These are phyloP conservation scores for Thalassiosira mediterranea DNA, from an alignment of 352 stramenopile genomes.

Conservation along the genomic window DNA sequence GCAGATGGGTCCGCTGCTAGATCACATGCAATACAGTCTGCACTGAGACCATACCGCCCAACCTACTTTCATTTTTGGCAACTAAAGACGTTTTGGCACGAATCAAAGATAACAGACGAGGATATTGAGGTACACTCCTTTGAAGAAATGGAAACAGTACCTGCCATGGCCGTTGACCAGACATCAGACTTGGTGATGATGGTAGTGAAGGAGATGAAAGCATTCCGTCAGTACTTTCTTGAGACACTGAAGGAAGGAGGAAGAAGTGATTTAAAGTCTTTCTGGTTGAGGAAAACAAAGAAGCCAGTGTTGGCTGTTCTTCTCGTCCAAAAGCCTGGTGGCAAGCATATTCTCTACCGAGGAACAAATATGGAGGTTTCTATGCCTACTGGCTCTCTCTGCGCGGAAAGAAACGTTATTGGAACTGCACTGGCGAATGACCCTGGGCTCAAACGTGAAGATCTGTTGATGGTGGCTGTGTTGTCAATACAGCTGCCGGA, in stretches of 20 bases:
- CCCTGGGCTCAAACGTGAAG: slow-evolving; percentile 89
- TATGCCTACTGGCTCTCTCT: slow-evolving; percentile 95
- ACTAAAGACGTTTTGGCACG: slow-evolving; percentile 99
- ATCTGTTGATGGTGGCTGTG: slow-evolving; percentile 95
- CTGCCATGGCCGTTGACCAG: slow-evolving; percentile 87
- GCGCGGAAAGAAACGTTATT: slow-evolving; percentile 97
- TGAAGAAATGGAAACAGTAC: slow-evolving; percentile 94
- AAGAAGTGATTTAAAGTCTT: slow-evolving; percentile 90
- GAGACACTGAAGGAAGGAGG: slow-evolving; percentile 43
- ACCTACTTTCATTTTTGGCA: slow-evolving; percentile 98
- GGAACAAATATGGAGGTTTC: slow-evolving; percentile 99
- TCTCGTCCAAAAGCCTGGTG: slow-evolving; percentile 89
- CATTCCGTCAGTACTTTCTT: slow-evolving; percentile 71
- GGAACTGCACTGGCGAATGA: slow-evolving; percentile 94
- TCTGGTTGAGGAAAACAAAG: slow-evolving; percentile 98
- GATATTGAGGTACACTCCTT: slow-evolving; percentile 97
- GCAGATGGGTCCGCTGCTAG: slow-evolving; percentile 94
- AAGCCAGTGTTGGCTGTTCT: slow-evolving; percentile 97
- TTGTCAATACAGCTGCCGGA: slow-evolving; percentile 83
- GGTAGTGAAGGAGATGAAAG: slow-evolving; percentile 93
- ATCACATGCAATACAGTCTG: slow-evolving; percentile 94
- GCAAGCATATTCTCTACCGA: slow-evolving; percentile 88
- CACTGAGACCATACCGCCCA: slow-evolving; percentile 91
- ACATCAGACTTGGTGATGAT: slow-evolving; percentile 85
- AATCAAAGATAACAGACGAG: slow-evolving; percentile 91